These are phyloP conservation scores for Phytophthora sansomeana DNA, from an alignment of 352 stramenopile genomes.

Conservation along the genomic window DNA sequence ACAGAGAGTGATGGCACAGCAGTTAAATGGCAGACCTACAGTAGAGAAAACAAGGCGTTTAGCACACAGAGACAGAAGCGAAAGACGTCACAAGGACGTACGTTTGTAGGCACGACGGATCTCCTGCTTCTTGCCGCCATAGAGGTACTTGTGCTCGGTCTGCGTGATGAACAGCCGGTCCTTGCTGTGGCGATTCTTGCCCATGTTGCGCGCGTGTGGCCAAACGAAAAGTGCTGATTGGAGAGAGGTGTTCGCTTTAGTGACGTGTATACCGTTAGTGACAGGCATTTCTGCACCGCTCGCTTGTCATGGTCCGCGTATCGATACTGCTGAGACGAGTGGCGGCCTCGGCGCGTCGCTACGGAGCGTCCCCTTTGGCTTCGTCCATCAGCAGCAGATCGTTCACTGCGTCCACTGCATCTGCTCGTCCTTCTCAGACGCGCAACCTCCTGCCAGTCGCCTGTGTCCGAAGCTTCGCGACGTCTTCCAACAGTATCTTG, in stretches of 20 bases:
- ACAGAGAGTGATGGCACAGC: constrained; percentile 96
- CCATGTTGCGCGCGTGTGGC: constrained; percentile 71
- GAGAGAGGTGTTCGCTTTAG: constrained; percentile 16
- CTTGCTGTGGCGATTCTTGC: constrained; percentile 93
- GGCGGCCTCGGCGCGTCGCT: constrained; percentile 23
- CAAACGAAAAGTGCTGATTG: neutral
- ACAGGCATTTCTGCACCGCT: no score
- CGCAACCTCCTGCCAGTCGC: constrained; percentile 13
- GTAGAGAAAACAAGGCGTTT: neutral
- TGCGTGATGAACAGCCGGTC: constrained; percentile 91
- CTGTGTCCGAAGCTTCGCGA: constrained; percentile 24
- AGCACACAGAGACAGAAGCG: neutral
- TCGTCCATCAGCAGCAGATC: neutral
- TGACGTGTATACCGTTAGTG: no score
- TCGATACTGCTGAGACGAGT: constrained; percentile 25
- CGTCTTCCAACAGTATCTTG: constrained; percentile 23
- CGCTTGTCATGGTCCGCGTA: constrained; percentile 21
- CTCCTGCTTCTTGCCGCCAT: constrained; percentile 93
- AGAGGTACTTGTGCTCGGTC: constrained; percentile 94
- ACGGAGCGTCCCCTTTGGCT: neutral
- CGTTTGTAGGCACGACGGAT: constrained; percentile 80
- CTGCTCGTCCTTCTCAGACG: neutral
- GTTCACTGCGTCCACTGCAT: neutral
- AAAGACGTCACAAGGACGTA: constrained; percentile 29
- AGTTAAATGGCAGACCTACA: constrained; percentile 96